Percentiles rank a stretch among this genome's conserved stretches.
phyloP scores from a whole-genome alignment of 1,284 basidiomycete species.

The Pyrrhoderma noxium region DNA sequence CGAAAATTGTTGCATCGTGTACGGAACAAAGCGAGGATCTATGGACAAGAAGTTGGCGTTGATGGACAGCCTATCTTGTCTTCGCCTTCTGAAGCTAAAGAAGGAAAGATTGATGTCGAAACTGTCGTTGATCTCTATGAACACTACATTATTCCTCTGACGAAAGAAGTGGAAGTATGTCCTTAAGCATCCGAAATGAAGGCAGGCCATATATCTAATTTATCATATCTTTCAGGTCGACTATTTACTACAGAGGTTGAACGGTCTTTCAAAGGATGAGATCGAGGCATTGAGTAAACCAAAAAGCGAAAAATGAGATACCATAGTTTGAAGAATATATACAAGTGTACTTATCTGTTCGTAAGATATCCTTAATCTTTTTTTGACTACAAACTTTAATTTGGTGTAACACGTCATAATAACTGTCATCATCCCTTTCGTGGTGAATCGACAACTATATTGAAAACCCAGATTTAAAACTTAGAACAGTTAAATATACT shows the following conservation, averaged over 20 bases:
- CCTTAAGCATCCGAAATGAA: not conserved
- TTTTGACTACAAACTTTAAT: too few relatives aligned
- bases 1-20: constrained; percentile 79
- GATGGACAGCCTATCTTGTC: constrained; percentile 55
- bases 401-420: too few relatives aligned
- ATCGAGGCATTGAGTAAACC: constrained; percentile 56
- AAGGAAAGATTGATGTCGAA: constrained; percentile 83
- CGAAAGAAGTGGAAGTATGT: constrained; percentile 94
- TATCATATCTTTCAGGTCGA: constrained; percentile 59
- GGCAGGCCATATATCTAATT: not conserved
- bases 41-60: constrained; percentile 83
- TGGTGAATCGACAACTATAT: too few relatives aligned
- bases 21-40: constrained; percentile 86
- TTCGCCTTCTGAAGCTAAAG: constrained; percentile 24
- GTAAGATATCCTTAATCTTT: too few relatives aligned
- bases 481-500: too few relatives aligned
- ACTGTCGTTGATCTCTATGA: constrained; percentile 91
- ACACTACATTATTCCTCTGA: constrained; percentile 93
- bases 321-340: not conserved
- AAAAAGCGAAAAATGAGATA: not conserved
- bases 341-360: not conserved
- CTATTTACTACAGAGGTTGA: constrained; percentile 79
- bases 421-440: too few relatives aligned
- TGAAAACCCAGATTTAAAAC: too few relatives aligned
- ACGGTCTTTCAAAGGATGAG: constrained; percentile 73